These are phyloP conservation scores for Fallopia convolvulus DNA, from an alignment of 148 eudicot species.

Conservation along the genomic window DNA sequence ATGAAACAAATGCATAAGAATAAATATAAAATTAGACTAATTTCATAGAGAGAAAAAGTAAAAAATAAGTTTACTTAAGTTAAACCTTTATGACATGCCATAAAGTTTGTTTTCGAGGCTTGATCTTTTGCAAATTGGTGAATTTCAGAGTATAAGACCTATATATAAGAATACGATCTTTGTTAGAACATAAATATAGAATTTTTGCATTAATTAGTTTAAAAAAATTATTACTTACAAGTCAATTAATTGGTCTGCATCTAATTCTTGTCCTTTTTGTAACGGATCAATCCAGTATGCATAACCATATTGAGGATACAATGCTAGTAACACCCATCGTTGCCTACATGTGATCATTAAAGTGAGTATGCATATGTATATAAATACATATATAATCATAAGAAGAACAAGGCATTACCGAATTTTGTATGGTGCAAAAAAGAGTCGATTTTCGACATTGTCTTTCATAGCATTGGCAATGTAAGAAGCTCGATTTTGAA, in stretches of 20 bases:
- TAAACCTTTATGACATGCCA: not conserved
- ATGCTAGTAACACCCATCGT: not conserved
- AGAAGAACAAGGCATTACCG: not conserved
- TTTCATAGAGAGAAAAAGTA: no score
- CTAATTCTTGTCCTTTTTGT: not conserved
- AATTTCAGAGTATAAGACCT: not conserved
- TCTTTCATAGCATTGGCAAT: not conserved
- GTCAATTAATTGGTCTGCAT: not conserved
- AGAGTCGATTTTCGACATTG: not conserved
- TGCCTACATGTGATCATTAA: not conserved
- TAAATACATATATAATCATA: not conserved
- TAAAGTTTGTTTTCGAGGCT: not conserved
- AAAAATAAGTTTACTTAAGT: no score
- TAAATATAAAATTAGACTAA: no score
- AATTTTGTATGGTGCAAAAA: not conserved
- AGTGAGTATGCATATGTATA: not conserved
- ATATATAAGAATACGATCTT: not conserved
- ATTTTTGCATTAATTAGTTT: not conserved
- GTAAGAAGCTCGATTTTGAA: not conserved
- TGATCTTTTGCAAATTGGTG: not conserved
- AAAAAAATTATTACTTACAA: not conserved
- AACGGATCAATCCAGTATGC: not conserved
- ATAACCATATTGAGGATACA: not conserved
- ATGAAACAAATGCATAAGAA: not conserved
- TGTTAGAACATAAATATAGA: not conserved